Base-by-base conservation (phyloP, 306 rosid genomes). In the peach (Prunus persica) region DNA sequence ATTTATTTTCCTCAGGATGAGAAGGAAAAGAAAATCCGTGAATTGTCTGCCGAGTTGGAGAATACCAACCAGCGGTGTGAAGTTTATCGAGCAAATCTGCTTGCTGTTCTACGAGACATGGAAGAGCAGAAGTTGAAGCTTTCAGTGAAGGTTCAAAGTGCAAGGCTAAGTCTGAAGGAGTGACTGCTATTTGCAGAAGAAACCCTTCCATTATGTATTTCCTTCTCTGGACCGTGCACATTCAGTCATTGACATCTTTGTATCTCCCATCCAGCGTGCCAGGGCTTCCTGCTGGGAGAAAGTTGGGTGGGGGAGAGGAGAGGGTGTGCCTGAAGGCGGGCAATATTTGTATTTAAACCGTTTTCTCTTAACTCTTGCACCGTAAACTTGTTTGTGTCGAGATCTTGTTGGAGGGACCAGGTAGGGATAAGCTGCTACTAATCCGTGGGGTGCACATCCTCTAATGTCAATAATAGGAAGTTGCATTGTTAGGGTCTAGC, bases 141-240 rank as follows among this genome's bases (percentile, higher is more conserved):
- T 74, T 90, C 96, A 5, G 93, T 91, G 75, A 93, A 93, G 83
- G 98, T 93, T 85, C 97, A 93, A 82, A 93, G 87, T 88, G 98
- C 98, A 2, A 88, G 88, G 86, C 90, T 91, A 79, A 91, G 97
- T 83, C 78, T 91, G 93, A 93, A 88, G 79, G 98, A 93, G 79
- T 93, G 86, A 82, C 34, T 50, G 61, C 65, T 61, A 41, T 11
- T 32, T 82, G 79, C 68, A n/a, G 49, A 43, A 65, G 51, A 65
- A 30, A 46, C 69, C 41, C 49, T 34, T 54, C 27, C 61, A 41
- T 58, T 61, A 65, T 16, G 67, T 71, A 55, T 71, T 47, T 49
- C 10, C 38, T 18, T 22, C 82, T 67, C 38, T 22, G 9, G 18
- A 45, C 52, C 8, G 2, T 28, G 51, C 69, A 25, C 67, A 15